Base-by-base conservation (phyloP, 164 flowering plant species). In the Berberis thunbergii region DNA sequence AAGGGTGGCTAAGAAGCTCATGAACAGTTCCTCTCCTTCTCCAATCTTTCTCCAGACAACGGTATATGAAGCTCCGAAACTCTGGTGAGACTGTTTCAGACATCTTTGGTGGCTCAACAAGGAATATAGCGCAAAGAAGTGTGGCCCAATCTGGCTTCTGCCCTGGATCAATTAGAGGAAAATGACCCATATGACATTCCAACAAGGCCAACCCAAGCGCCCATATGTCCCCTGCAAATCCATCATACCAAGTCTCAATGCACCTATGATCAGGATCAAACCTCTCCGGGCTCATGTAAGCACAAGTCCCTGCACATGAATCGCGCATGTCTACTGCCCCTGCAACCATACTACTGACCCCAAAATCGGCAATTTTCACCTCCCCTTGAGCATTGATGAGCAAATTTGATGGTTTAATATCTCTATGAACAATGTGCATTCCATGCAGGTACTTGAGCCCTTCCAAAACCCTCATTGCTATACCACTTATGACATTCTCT, bases 241-340 rank as follows among this genome's bases (percentile, higher is more conserved):
- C 81, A 49, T 76, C 67, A 3, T 57, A 69, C 2, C 12, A 7
- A 0, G 40, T 68, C 7, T 70, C 79, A 13, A 63, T 72, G 73
- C 77, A 75, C 9, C 61, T 65, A 26, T 26, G 26, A 11, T 82
- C 83, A 1, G 80, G 74, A 54, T 86, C 83, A 43, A 86, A 61
- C 69, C 88, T 73, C 57, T 83, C 87, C 0, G 87, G 87, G 54
- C 90, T 81, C 90, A 85, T 85, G 62, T 85, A 85, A 0, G 86
- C 86, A n/a, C 72, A 69, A 2, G 88, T 83, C 2, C 88, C 91
- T 64, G 61, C 69, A 54, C 39, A 71, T 0, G 73, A 55, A 26
- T 75, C 64, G 6, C 70, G 5, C 26, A 63, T 43, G 6, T 69
- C 64, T 1, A 26, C 2, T 0, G 61, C 42, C 11, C 69, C 64